Percentiles rank a stretch among this genome's conserved stretches.
Evolutionary conservation across 495 filamentous ascomycete genomes (phyloP).

Genomic region (Halenospora varia): DNA sequence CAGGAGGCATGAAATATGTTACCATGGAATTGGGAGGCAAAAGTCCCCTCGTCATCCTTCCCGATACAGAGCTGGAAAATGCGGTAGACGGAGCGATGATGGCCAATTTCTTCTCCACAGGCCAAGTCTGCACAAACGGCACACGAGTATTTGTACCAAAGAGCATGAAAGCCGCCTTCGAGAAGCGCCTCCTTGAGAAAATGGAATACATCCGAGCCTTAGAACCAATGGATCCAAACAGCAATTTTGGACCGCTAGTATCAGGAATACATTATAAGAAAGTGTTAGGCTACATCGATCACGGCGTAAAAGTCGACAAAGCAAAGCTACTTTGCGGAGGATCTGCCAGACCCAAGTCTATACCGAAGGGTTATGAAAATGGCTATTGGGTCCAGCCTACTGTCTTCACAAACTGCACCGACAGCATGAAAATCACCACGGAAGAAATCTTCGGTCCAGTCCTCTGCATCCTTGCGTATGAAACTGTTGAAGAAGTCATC

Average conservation of each 20-base stretch:
- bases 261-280: slow-evolving; percentile 65
- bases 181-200: slow-evolving; percentile 59
- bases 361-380: slow-evolving; percentile 49
- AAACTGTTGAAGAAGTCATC: slow-evolving; percentile 62
- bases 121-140: slow-evolving; percentile 83
- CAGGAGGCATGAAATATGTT: slow-evolving; percentile 77
- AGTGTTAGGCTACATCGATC: slow-evolving; percentile 61
- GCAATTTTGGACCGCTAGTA: slow-evolving; percentile 76
- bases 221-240: slow-evolving; percentile 59
- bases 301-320: slow-evolving; percentile 64
- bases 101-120: slow-evolving; percentile 81
- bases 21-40: slow-evolving; percentile 86
- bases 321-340: slow-evolving; percentile 72
- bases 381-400: slow-evolving; percentile 69
- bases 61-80: slow-evolving; percentile 66
- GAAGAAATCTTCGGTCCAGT: slow-evolving; percentile 85
- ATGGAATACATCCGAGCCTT: slow-evolving; percentile 64
- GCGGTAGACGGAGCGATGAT: slow-evolving; percentile 83
- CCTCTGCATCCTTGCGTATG: slow-evolving; percentile 66
- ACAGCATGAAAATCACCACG: slow-evolving; percentile 64
- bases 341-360: slow-evolving; percentile 39
- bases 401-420: slow-evolving; percentile 69
- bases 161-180: slow-evolving; percentile 58
- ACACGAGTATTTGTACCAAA: slow-evolving; percentile 72
- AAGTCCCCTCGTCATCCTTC: slow-evolving; percentile 66